phyloP scores from a whole-genome alignment of 176 grass and related monocot genomes.

The Lolium multiflorum region DNA sequence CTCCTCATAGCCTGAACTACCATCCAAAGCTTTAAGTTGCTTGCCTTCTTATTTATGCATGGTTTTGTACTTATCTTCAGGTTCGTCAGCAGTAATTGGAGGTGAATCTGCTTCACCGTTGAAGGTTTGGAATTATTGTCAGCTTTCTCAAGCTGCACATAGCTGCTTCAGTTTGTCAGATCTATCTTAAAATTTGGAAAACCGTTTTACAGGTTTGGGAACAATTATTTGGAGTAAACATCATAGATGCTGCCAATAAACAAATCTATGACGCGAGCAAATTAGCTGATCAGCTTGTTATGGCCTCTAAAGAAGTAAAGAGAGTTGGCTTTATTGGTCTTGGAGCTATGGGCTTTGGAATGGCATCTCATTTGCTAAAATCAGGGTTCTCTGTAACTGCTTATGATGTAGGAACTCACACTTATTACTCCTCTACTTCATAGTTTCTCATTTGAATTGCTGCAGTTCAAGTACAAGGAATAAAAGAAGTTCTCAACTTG shows the following conservation, averaged over 20 bases:
- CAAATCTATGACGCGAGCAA: constrained; percentile 73
- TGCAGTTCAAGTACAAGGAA: constrained; percentile 41
- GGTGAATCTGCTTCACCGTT: constrained; percentile 58
- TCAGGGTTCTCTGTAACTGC: constrained; percentile 82
- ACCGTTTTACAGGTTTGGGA: constrained; percentile 76
- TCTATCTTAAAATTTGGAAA: constrained; percentile 37
- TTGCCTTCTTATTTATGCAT: constrained; percentile 34
- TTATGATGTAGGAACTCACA: constrained; percentile 78
- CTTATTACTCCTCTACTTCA: constrained; percentile 29
- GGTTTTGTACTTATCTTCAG: constrained; percentile 54
- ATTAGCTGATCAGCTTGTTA: constrained; percentile 67
- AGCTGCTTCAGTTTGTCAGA: constrained; percentile 25
- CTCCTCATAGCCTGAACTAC: neutral
- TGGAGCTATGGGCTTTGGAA: constrained; percentile 98
- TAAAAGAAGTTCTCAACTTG: neutral
- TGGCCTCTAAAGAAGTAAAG: constrained; percentile 66
- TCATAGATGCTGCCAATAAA: constrained; percentile 75
- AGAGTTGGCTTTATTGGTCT: constrained; percentile 95
- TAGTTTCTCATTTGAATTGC: neutral
- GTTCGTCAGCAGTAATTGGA: constrained; percentile 60
- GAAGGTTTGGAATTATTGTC: constrained; percentile 65
- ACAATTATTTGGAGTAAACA: constrained; percentile 79
- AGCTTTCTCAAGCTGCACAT: constrained; percentile 26
- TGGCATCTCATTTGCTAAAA: constrained; percentile 95
- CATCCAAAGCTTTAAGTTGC: constrained; percentile 1